Evolutionary conservation across 805 yeast species (phyloP), one percentile per base, ranked within the genome.

Genomic region (Candida schatavii): DNA sequence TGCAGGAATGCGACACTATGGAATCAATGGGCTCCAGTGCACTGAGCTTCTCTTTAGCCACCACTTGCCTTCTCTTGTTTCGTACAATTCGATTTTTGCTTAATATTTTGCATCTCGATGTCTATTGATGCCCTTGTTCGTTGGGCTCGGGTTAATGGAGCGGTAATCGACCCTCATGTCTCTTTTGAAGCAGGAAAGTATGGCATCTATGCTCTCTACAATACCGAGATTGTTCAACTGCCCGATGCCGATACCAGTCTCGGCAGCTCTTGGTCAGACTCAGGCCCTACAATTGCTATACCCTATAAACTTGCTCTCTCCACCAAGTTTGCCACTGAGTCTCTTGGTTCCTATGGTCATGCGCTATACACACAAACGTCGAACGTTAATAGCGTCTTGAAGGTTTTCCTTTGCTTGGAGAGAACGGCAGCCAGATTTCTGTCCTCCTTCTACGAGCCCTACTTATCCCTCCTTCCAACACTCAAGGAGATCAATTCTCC

Each of bases 401-500:
- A 70, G 49, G 44, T 70, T 25, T 67, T 44, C 40, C 56, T 70
- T 52, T 58, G 66, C 31, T 46, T 58, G 17, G 71, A 60, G 41
- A 48, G 65, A 29, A 43, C 54, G 4, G 14, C 33, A 11, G 29
- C n/a, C 7, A 38, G 31, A 10, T 28, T 52, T 3, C 17, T 26
- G n/a, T 39, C 47, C n/a, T 56, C 66, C 3, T 52, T 50, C 40
- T 66, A 37, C 52, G 27, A 41, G 25, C 55, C 61, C 1, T 71
- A 71, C 47, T 39, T 72, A 4, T 40, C 45, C 4, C 39, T 61
- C 7, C 60, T 72, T 25, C 76, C 71, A 2, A 51, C 59, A 4
- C 63, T 74, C 9, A 56, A 53, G 2, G 62, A 66, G 4, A 69
- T 78, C 17, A 71, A 72, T n/a, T 68, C 81, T 9, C 95, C 97